Base-by-base conservation (phyloP, 2,329 filamentous ascomycete species). In the Westerdykella aurantiaca region DNA sequence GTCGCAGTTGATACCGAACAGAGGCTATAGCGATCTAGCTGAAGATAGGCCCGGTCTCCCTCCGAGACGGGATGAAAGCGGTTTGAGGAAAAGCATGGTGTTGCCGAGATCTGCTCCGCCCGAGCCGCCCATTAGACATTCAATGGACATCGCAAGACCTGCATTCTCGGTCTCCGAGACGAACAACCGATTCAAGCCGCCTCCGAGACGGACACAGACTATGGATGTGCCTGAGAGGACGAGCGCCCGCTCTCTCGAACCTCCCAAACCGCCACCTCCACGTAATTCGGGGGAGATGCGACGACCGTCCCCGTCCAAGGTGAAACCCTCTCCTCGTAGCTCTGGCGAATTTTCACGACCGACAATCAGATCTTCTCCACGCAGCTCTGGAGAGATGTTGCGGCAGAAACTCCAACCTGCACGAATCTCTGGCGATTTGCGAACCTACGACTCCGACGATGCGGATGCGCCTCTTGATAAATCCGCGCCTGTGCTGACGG, bases 401-500 rank as follows among this genome's bases (percentile, higher is more conserved):
- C 35, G 39, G n/a, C 38, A 33, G 14, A 31, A 33, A 21, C 4
- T 29, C 11, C 25, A 29, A 4, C 44, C 54, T 11, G 39, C 41
- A 33, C 25, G 7, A 5, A 29, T 12, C 25, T 29, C 25, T 29
- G 25, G 25, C 7, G 25, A 29, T 29, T 12, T 29, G 25, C 7
- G 17, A 18, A 58, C 37, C 6, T 70, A 75, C 41, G 74, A 76
- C 38, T 77, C 75, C 6, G 76, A 78, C 46, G 76, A 78, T 6
- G 55, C 55, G 10, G 72, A 77, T 21, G 58, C 63, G 6, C 46
- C 61, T 5, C 52, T 63, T 0, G 76, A 76, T 25, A 77, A 80
- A 34, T 63, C 76, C 1, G 64, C 74, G 12, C 73, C 80, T 72
- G 39, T 71, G 72, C 45, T 68, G 16, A 79, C 77, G 7, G 79